Conservation (phyloP, 164 flowering plant genomes). For the Platanus orientalis region DNA sequence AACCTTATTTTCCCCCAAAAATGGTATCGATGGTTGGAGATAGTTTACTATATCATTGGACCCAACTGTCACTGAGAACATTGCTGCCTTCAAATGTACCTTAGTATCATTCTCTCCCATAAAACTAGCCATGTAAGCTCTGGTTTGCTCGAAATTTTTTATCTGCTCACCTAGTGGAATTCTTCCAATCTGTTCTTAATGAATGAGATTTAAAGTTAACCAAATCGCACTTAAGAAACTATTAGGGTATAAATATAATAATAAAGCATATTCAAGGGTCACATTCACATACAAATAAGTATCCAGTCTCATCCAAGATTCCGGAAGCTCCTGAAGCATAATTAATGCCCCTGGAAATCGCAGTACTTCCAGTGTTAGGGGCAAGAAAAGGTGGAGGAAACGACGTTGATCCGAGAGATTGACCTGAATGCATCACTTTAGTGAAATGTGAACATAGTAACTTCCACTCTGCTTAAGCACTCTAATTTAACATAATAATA, state of each 20-base stretch:
- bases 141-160: slow-evolving; percentile 38
- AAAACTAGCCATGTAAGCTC: slow-evolving; percentile 29
- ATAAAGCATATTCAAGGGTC: background rate
- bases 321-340: slow-evolving; percentile 74
- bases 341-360: slow-evolving; percentile 41
- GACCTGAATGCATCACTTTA: slow-evolving; percentile 25
- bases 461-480: no score
- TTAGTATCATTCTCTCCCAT: slow-evolving; percentile 38
- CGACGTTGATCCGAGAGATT: slow-evolving; percentile 48
- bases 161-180: slow-evolving; percentile 48
- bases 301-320: slow-evolving; percentile 53
- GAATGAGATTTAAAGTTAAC: background rate
- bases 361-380: slow-evolving; percentile 27
- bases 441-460: no score
- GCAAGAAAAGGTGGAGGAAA: slow-evolving; percentile 53
- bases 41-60: slow-evolving; percentile 61
- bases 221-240: background rate
- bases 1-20: slow-evolving; percentile 24
- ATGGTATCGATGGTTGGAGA: slow-evolving; percentile 47
- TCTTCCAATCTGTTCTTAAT: slow-evolving; percentile 46
- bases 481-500: background rate
- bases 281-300: slow-evolving; percentile 38
- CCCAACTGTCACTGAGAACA: slow-evolving; percentile 59
- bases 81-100: slow-evolving; percentile 31
- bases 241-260: background rate